Evolutionary conservation across 192 early-diverging fungal genomes (phyloP).

Genomic region (Physocladia obscura): DNA sequence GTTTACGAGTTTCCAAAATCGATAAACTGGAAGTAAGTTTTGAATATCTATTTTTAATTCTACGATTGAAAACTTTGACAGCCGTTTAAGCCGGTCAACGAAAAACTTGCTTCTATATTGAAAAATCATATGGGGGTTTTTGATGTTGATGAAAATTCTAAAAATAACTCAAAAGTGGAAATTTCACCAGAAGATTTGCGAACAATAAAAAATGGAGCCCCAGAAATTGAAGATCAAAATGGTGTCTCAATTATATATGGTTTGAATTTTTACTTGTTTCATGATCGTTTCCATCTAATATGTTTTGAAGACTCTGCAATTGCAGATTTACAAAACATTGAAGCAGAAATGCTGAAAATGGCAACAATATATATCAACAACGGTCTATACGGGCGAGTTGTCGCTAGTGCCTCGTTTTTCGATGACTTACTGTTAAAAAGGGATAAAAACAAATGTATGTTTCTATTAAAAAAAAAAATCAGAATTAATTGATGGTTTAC

Average conservation of each 20-base stretch:
- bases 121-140: not conserved
- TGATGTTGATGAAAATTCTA: not conserved
- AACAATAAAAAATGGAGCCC: conserved; percentile 25
- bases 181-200: conserved; percentile 44
- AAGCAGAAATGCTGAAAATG: conserved; percentile 45
- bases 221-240: conserved; percentile 40
- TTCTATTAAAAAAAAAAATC: not conserved
- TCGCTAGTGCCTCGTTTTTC: conserved; percentile 28
- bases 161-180: not conserved
- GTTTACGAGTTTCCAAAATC: conserved; percentile 20
- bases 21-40: conserved; percentile 47
- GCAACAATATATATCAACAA: conserved; percentile 53
- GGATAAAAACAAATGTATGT: conserved; percentile 36
- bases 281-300: not conserved
- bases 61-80: not conserved
- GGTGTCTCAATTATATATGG: conserved; percentile 51
- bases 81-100: conserved; percentile 6
- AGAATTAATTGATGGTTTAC: conserved; percentile 1
- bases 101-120: conserved; percentile 5
- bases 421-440: conserved; percentile 44
- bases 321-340: conserved; percentile 45
- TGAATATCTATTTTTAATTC: not conserved
- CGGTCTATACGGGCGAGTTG: conserved; percentile 10
- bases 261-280: conserved; percentile 20
- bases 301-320: conserved; percentile 46